Evolutionary conservation across 139 green algal genomes (phyloP), one percentile per base, ranked within the genome.

Genomic region (Auxenochlorella pyrenoidosa): DNA sequence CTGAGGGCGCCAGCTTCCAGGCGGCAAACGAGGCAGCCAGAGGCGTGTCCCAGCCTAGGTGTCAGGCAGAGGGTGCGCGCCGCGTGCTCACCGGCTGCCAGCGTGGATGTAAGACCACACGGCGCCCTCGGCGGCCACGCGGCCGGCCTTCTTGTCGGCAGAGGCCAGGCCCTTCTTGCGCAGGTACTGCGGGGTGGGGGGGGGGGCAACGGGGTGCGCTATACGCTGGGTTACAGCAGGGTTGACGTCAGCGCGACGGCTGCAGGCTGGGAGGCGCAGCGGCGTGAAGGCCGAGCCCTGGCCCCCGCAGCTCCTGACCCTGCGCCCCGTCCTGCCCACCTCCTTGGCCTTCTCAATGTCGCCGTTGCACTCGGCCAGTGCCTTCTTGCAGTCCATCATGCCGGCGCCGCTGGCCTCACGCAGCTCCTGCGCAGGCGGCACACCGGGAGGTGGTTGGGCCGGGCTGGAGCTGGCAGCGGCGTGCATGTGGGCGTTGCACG

Each of bases 301-400:
- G n/a, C n/a, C n/a, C n/a, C n/a, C n/a, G 59, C 59, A 68, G 8
- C 59, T 18, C 59, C 59, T 30, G 8, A n/a, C 16, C 59, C 19
- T 68, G 8, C 26, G 32, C 16, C 32, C 0, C 47, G 54, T 0
- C 19, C 44, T 54, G 28, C 83, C 51, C 90, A 95, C 93, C 93
- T 98, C 96, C 18, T 87, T 90, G 32, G 97, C 97, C 70, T 91
- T 87, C 41, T 98, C 93, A 6, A 97, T 78, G 91, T 99, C 95
- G 5, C 96, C 96, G 16, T 79, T 80, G 88, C 88, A 94, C 92
- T 99, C 95, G 0, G 83, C 80, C 77, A 99, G 94, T 32, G 97
- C 97, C 92, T 98, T 98, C 94, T 99, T 99, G 97, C 97, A 99
- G 91, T 98, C 97, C 97, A 99, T 99, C 97, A 99, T 99, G 91